Percentiles rank a stretch among this genome's conserved stretches.
phyloP scores from a whole-genome alignment of 768 basidiomycete species.

The Lanmaoa rubissima region DNA sequence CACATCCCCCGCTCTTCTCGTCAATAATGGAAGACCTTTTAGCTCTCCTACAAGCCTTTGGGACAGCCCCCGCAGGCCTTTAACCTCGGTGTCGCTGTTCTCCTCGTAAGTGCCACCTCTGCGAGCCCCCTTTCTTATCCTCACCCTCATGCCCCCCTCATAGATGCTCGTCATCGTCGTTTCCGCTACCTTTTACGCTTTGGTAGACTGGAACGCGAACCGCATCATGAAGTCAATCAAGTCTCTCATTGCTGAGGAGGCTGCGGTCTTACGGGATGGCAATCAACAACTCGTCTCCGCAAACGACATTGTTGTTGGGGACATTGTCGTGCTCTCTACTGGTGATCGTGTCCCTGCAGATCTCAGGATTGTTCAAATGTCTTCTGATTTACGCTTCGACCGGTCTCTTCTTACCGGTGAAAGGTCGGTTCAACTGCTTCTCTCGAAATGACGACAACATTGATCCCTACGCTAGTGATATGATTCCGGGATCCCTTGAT shows the following conservation, averaged over 20 bases:
- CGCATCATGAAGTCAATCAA: conserved; percentile 56
- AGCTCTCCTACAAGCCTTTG: conserved; percentile 54
- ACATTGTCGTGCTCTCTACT: conserved; percentile 50
- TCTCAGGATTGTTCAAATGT: conserved; percentile 50
- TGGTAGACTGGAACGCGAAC: conserved; percentile 49
- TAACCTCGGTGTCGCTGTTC: conserved; percentile 52
- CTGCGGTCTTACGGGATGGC: conserved; percentile 52
- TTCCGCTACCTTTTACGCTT: conserved; percentile 47
- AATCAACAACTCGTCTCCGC: conserved; percentile 47
- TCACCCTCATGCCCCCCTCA: conserved; percentile 8
- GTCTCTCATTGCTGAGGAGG: conserved; percentile 58
- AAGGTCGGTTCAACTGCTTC: conserved; percentile 26
- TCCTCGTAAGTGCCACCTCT: conserved; percentile 39
- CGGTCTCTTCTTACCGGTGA: conserved; percentile 54
- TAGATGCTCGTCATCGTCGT: conserved; percentile 43
- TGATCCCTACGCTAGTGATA: conserved; percentile 31
- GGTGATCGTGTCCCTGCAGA: conserved; percentile 63
- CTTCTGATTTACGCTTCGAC: conserved; percentile 52
- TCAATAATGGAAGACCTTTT: conserved; percentile 16
- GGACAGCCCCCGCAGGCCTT: conserved; percentile 42
- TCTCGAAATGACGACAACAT: neutral
- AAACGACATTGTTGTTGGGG: conserved; percentile 57
- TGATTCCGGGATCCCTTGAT: conserved; percentile 46
- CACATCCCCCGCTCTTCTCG: neutral
- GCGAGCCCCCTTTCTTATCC: neutral